phyloP scores from a whole-genome alignment of 2,329 filamentous ascomycete genomes.

The Fragosphaeria purpurea region DNA sequence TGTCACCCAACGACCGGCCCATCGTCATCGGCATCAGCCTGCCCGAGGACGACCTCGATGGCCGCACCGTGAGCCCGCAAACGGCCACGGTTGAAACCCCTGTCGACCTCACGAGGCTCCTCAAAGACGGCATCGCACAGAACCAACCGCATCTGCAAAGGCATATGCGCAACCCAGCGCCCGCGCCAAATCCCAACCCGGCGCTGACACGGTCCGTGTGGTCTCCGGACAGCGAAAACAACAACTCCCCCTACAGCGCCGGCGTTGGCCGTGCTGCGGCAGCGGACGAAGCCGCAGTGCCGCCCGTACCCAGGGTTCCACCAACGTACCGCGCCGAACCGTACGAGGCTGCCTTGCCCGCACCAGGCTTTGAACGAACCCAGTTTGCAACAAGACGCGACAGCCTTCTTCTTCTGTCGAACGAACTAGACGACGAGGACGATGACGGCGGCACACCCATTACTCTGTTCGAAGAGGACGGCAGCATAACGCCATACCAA shows the following conservation, averaged over 20 bases:
- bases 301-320: slow-evolving; percentile 53
- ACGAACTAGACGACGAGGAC: slow-evolving; percentile 26
- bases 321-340: slow-evolving; percentile 20
- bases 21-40: slow-evolving; percentile 65
- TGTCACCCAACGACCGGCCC: slow-evolving; percentile 59
- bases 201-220: slow-evolving; percentile 40
- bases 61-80: slow-evolving; percentile 41
- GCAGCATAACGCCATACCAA: slow-evolving; percentile 28
- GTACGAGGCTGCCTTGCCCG: background rate
- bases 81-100: slow-evolving; percentile 34
- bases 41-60: slow-evolving; percentile 39
- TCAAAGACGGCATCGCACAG: background rate
- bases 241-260: slow-evolving; percentile 33
- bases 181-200: slow-evolving; percentile 12
- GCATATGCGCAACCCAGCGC: background rate
- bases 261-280: slow-evolving; percentile 22
- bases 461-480: slow-evolving; percentile 64
- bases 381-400: background rate
- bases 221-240: slow-evolving; percentile 52
- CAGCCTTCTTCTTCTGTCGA: background rate
- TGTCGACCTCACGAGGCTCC: slow-evolving; percentile 20
- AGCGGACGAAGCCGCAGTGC: slow-evolving; percentile 26
- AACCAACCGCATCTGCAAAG: slow-evolving; percentile 1
- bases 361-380: too few relatives aligned
- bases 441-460: slow-evolving; percentile 43